A percentile compares a stretch with the other conserved stretches of the same genome.
phyloP scores from a whole-genome alignment of 345 rosid species.

The Abelmoschus esculentus region DNA sequence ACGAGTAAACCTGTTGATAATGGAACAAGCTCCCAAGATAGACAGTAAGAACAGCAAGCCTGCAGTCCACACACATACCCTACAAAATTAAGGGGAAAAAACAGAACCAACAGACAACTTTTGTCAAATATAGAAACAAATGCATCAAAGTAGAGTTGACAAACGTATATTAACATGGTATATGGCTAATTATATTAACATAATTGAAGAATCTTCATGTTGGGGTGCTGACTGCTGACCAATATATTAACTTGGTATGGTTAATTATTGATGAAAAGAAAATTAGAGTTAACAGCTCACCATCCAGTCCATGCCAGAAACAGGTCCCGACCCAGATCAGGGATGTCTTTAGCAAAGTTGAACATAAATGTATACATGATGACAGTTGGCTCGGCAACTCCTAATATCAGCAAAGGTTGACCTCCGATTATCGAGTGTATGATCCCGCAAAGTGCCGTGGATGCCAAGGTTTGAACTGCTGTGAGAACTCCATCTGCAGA shows the following conservation, averaged over 20 bases:
- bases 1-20: constrained; percentile 90
- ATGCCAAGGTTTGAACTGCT: constrained; percentile 93
- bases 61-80: constrained; percentile 98
- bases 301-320: constrained; percentile 95
- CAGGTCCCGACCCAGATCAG: constrained; percentile 72
- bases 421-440: constrained; percentile 92
- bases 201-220: neutral
- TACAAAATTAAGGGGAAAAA: constrained; percentile 12
- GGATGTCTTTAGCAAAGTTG: constrained; percentile 78
- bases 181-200: no score
- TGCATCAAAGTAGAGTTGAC: neutral
- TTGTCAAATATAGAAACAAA: constrained; percentile 4
- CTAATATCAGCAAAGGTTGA: constrained; percentile 91
- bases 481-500: constrained; percentile 77
- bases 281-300: constrained; percentile 28
- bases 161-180: no score
- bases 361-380: constrained; percentile 98
- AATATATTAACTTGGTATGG: neutral
- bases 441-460: constrained; percentile 85
- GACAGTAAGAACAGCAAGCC: constrained; percentile 76
- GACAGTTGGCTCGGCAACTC: constrained; percentile 99
- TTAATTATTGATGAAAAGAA: neutral
- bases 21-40: constrained; percentile 91
- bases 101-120: constrained; percentile 4
- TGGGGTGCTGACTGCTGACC: no score